These are phyloP conservation scores for Pleurotus sapidus DNA, from an alignment of 768 basidiomycete species.

Conservation along the genomic window DNA sequence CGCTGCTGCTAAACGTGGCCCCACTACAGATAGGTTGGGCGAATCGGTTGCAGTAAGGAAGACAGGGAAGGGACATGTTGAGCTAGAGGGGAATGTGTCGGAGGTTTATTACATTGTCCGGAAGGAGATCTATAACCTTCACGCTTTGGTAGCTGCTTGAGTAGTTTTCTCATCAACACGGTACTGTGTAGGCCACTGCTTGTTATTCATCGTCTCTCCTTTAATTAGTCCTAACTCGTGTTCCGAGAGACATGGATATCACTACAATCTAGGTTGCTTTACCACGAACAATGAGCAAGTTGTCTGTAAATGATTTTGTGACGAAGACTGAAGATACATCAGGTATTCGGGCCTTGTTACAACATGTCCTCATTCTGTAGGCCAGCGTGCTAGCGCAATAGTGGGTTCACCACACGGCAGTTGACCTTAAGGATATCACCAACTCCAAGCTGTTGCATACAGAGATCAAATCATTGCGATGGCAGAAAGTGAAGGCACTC, in stretches of 20 bases:
- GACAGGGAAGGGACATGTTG: slow-evolving; percentile 78
- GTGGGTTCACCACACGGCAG: too few relatives aligned
- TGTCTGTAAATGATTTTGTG: too few relatives aligned
- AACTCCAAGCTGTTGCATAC: too few relatives aligned
- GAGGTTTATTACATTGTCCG: slow-evolving; percentile 88
- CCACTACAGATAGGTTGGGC: slow-evolving; percentile 42
- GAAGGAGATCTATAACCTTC: slow-evolving; percentile 84
- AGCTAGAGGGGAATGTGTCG: slow-evolving; percentile 87
- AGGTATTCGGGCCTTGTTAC: not conserved
- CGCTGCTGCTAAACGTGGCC: slow-evolving; percentile 42
- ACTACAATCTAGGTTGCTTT: too few relatives aligned
- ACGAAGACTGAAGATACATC: not conserved
- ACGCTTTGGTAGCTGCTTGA: slow-evolving; percentile 81
- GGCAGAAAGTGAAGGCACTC: not conserved
- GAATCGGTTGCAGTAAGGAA: slow-evolving; percentile 89
- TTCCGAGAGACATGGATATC: not conserved
- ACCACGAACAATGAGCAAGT: too few relatives aligned
- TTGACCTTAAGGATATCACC: too few relatives aligned
- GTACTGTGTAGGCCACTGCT: not conserved
- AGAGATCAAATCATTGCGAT: too few relatives aligned
- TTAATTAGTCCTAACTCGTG: too few relatives aligned
- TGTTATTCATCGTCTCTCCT: not conserved
- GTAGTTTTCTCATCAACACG: not conserved
- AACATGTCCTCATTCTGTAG: too few relatives aligned
- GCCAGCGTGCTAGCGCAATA: too few relatives aligned